Percentiles rank a stretch among this genome's conserved stretches.
Conservation (phyloP, 2,329 filamentous ascomycete species). For the Apiospora sp. region DNA sequence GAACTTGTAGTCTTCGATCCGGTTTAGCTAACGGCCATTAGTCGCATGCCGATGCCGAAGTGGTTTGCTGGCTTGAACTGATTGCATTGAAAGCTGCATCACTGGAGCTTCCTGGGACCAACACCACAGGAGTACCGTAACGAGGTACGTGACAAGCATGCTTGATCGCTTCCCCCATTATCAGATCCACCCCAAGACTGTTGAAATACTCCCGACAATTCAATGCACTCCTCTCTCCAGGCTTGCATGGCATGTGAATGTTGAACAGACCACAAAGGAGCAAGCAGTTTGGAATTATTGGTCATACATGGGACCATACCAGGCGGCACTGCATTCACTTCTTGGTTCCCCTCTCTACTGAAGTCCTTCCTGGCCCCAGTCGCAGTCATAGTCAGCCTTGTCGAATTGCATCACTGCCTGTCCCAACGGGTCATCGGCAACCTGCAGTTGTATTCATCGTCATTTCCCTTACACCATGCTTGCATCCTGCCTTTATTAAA, state of each 20-base stretch:
- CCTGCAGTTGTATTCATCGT: not conserved
- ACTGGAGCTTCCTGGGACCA: not conserved
- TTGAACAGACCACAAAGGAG: not conserved
- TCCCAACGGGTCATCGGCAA: slow-evolving; percentile 5
- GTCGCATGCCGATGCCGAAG: not conserved
- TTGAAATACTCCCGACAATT: not conserved
- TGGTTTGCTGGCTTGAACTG: not conserved
- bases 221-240: not conserved
- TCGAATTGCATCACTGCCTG: slow-evolving; percentile 3
- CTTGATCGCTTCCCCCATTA: not conserved
- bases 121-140: not conserved
- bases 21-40: not conserved
- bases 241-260: not conserved
- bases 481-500: not conserved
- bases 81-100: not conserved
- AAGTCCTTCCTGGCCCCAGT: not conserved
- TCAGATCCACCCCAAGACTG: not conserved
- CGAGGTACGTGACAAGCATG: not conserved
- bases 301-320: not conserved
- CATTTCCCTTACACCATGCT: not conserved
- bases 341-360: slow-evolving; percentile 1
- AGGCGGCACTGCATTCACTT: not conserved
- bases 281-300: not conserved
- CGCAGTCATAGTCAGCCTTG: slow-evolving; percentile 15
- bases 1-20: not conserved